Base-by-base conservation (phyloP, 2,329 filamentous ascomycete genomes). In the Clonostachys solani region DNA sequence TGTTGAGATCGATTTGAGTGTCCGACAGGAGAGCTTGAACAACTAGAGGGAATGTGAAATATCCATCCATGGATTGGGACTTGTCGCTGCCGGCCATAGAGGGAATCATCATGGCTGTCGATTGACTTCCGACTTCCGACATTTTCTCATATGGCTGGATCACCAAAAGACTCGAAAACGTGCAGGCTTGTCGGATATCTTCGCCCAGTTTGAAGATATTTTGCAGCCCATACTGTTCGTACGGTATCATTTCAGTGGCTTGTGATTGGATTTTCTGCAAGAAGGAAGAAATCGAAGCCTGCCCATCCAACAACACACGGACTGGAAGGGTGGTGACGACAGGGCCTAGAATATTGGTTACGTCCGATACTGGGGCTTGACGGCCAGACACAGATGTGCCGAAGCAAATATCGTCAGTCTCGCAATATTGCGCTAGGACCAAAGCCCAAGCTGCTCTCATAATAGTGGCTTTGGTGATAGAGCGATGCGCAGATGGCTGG, bases 21-120 rank as follows among this genome's bases (percentile, higher is more conserved):
- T 44, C 33, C 12, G 42, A 33, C 19, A 69, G 59, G 15, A 71
- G 47, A 5, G 65, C 66, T 17, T 54, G 51, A 12, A 54, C 46
- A 6, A 37, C 37, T 17, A 44, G 18, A 5, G 50, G 48, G 40
- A 50, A 52, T 19, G 38, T 48, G 38, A 49, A 48, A n/a, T 50
- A 50, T 9, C 47, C 47, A 3, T 45, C n/a, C 12, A 54, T 36
- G 35, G 50, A 51, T 15, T 23, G 16, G 8, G 37, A 34, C 5
- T 29, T 29, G 23, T 29, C 23, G 5, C 23, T 29, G 23, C 23
- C 23, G 23, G 23, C 23, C 23, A 29, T 29, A 9, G 23, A 29
- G 23, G 23, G 23, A 29, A 29, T 29, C 23, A 29, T 29, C 23
- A 29, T 29, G 23, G 23, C 23, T 43, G n/a, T 38, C 45, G 23